Evolutionary conservation across 2,329 filamentous ascomycete species (phyloP), one percentile per base, ranked within the genome.

Genomic region (Xylaria multiplex): DNA sequence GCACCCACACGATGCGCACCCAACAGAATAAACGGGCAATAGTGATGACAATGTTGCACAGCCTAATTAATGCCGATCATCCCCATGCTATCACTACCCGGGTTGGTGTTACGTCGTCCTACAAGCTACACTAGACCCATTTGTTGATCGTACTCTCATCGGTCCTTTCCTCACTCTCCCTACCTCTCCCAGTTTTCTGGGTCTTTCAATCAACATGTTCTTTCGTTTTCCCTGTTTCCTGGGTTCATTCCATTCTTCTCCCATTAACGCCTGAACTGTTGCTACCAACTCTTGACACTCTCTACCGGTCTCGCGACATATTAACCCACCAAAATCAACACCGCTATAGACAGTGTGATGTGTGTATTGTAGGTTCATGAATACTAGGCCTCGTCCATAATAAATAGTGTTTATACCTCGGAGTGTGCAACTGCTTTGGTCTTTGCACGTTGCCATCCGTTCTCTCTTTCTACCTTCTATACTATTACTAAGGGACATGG

Each of bases 131-230:
- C 13, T 8, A 35, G 22, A 24, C 52, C 35, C 35, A 57, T 56
- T 42, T 43, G 35, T 50, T 52, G 45, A 62, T 62, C 53, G 30
- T 48, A 49, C 6, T 49, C 45, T 42, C 50, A 55, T 32, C 53
- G 43, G 30, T 42, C 22, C 16, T 55, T 55, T 30, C 53, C 37
- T 55, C 37, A 1, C 14, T 24, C 37, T 55, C 45, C 45, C 14
- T 19, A 13, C 11, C 19, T 52, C 22, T 53, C 37, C 13, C 37
- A 3, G 11, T 45, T 58, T 40, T 40, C 46, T 6, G 8, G 3
- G 24, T 16, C 37, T 53, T 32, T n/a, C 27, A n/a, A 52, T 24
- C 48, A 24, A 16, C 37, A 16, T 9, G 14, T 30, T 13, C 11
- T 37, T 37, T 13, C n/a, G 5, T 40, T 40, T 52, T 19, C 43